A percentile compares a stretch with the other conserved stretches of the same genome.
Conservation (phyloP, 2,329 filamentous ascomycete genomes). For the Ascochyta koolunga region DNA sequence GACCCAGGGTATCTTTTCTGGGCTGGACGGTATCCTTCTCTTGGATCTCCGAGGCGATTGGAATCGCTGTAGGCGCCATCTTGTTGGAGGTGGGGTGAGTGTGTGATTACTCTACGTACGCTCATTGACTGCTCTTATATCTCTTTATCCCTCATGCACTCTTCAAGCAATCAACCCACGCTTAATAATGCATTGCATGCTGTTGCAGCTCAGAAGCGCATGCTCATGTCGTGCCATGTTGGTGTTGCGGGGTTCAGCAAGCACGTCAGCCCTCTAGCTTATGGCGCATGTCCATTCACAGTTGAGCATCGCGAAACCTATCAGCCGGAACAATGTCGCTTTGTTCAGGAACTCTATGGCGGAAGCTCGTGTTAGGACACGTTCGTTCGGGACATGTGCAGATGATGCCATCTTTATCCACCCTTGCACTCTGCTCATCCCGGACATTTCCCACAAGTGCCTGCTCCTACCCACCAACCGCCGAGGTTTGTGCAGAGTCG, state of each 20-base stretch:
- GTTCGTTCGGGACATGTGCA: neutral
- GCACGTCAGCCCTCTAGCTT: conserved; percentile 41
- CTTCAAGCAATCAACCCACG: conserved; percentile 9
- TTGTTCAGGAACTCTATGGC: neutral
- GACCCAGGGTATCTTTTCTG: conserved; percentile 66
- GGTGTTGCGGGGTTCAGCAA: conserved; percentile 43
- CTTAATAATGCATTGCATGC: conserved; percentile 23
- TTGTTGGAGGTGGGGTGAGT: conserved; percentile 14
- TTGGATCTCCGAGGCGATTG: conserved; percentile 56
- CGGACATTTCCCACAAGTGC: neutral
- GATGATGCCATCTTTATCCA: conserved; percentile 29
- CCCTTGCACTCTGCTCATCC: conserved; percentile 18
- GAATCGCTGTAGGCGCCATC: conserved; percentile 66
- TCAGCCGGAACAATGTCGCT: conserved; percentile 18
- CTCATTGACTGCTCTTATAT: conserved; percentile 24
- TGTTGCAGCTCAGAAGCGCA: conserved; percentile 13
- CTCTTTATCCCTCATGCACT: neutral
- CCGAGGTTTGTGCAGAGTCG: neutral
- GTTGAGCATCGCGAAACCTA: conserved; percentile 28
- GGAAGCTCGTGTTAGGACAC: neutral
- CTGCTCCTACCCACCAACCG: neutral
- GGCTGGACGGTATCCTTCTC: conserved; percentile 65
- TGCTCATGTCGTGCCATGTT: conserved; percentile 13
- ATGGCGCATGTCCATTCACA: conserved; percentile 39
- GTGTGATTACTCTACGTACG: neutral